Evolutionary conservation across 768 basidiomycete species (phyloP).

Genomic region (Mycena maculata): DNA sequence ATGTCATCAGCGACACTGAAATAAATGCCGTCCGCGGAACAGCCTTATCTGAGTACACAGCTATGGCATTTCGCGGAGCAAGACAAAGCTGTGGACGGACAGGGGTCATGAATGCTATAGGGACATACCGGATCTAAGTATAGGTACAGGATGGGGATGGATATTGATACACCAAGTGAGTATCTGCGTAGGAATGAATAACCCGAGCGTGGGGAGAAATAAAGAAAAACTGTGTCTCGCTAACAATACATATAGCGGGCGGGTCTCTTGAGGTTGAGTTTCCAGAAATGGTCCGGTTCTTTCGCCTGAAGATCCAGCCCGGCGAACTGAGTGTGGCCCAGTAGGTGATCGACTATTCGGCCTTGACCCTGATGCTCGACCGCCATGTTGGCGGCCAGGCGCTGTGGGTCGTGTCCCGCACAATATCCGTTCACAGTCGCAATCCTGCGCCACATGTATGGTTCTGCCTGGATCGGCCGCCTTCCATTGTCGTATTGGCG

Average conservation of each 20-base stretch:
- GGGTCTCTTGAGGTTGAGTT: constrained; percentile 5
- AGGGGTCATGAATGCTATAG: too few relatives aligned
- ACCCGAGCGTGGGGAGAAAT: too few relatives aligned
- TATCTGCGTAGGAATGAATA: too few relatives aligned
- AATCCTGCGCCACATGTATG: constrained; percentile 12
- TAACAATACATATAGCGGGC: background rate
- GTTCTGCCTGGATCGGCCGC: background rate
- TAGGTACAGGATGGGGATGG: too few relatives aligned
- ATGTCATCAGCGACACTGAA: too few relatives aligned
- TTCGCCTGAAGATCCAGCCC: background rate
- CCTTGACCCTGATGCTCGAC: background rate
- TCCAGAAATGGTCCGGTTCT: constrained; percentile 3
- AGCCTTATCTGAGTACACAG: too few relatives aligned
- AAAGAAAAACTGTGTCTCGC: too few relatives aligned
- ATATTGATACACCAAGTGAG: too few relatives aligned
- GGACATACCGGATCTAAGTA: too few relatives aligned
- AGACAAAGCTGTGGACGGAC: too few relatives aligned
- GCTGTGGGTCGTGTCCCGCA: background rate
- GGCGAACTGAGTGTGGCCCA: constrained; percentile 18
- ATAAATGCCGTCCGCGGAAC: too few relatives aligned
- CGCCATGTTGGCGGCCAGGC: background rate
- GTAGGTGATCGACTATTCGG: constrained; percentile 11
- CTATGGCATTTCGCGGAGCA: too few relatives aligned
- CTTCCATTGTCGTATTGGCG: background rate
- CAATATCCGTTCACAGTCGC: constrained; percentile 20